A percentile compares a stretch with the other conserved stretches of the same genome.
phyloP scores from a whole-genome alignment of 1,284 basidiomycete species.

The Ceratobasidium sp. region DNA sequence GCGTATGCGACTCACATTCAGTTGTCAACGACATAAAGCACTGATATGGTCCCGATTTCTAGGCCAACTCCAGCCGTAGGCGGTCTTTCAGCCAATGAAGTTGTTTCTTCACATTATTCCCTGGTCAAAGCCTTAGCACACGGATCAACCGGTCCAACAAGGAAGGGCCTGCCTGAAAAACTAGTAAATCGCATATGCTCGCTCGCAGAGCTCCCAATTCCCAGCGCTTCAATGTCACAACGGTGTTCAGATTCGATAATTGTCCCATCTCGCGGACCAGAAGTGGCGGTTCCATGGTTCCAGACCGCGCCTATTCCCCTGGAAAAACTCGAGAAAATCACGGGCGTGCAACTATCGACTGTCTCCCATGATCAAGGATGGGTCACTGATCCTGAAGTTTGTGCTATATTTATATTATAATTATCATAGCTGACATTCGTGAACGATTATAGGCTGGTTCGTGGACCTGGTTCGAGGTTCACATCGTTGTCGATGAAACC shows the following conservation, averaged over 20 bases:
- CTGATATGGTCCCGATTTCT: neutral
- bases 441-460: neutral
- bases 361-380: constrained; percentile 18
- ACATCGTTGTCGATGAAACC: neutral
- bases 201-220: neutral
- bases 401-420: neutral
- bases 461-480: constrained; percentile 7
- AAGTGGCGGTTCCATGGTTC: constrained; percentile 18
- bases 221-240: neutral
- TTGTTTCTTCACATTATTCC: neutral
- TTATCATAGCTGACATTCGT: neutral
- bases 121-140: constrained; percentile 3
- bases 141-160: neutral
- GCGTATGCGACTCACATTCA: too few relatives aligned
- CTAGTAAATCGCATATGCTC: constrained; percentile 1
- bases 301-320: neutral
- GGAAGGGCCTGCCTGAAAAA: constrained; percentile 3
- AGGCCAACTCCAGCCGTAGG: neutral
- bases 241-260: neutral
- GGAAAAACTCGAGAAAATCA: neutral
- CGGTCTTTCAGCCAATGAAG: neutral
- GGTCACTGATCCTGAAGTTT: neutral
- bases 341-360: neutral
- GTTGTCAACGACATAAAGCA: neutral
- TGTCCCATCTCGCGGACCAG: constrained; percentile 14